phyloP scores from a whole-genome alignment of 345 rosid genomes.

The Stellera chamaejasme region DNA sequence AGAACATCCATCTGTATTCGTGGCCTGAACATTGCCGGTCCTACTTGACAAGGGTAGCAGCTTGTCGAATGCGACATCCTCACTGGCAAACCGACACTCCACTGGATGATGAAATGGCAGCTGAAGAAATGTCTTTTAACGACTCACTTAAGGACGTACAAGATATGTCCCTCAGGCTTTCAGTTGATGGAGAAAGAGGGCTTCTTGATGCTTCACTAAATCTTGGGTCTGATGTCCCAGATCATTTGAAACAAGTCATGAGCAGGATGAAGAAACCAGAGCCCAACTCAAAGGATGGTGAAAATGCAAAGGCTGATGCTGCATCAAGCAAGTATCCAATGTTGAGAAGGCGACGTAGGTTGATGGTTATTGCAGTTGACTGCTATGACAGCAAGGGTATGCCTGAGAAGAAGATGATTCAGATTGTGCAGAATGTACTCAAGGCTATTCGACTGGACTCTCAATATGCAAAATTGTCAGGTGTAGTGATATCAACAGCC shows the following conservation, averaged over 20 bases:
- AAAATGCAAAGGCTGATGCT: slow-evolving; percentile 44
- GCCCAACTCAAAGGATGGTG: slow-evolving; percentile 29
- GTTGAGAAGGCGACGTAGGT: slow-evolving; percentile 62
- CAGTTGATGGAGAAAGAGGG: slow-evolving; percentile 83
- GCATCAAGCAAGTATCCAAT: slow-evolving; percentile 60
- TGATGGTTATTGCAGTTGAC: slow-evolving; percentile 71
- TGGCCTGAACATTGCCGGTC: slow-evolving; percentile 99
- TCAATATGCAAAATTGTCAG: slow-evolving; percentile 49
- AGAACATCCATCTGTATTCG: slow-evolving; percentile 87
- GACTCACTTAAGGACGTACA: slow-evolving; percentile 90
- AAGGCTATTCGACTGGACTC: slow-evolving; percentile 62
- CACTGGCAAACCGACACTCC: slow-evolving; percentile 94
- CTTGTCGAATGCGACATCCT: slow-evolving; percentile 91
- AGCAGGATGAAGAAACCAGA: slow-evolving; percentile 65
- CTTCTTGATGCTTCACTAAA: slow-evolving; percentile 40
- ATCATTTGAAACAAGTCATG: slow-evolving; percentile 62
- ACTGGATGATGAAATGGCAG: slow-evolving; percentile 49
- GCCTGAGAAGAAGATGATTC: slow-evolving; percentile 56
- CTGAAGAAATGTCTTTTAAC: slow-evolving; percentile 60
- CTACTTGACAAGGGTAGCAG: slow-evolving; percentile 87
- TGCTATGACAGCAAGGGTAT: slow-evolving; percentile 59
- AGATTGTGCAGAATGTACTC: slow-evolving; percentile 47
- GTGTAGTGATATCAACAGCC: slow-evolving; percentile 77
- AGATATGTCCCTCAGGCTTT: slow-evolving; percentile 92
- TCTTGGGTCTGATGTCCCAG: slow-evolving; percentile 35